These are phyloP conservation scores for Houttuynia cordata DNA, from an alignment of 164 flowering plant genomes.

Conservation along the genomic window DNA sequence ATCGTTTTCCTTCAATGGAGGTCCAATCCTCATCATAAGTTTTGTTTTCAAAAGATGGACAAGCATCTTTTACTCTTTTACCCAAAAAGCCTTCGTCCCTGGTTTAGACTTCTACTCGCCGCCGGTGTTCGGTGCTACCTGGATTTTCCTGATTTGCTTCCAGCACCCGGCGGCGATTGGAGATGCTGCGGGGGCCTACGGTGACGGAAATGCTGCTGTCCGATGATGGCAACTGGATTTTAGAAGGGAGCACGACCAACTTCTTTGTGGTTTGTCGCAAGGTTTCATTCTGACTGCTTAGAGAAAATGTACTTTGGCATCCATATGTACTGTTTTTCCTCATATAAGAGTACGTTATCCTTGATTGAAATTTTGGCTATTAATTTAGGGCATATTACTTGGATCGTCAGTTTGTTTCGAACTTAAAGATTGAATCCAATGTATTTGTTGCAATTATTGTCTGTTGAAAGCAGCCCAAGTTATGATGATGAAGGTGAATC, in stretches of 20 bases:
- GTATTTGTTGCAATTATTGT: too few relatives aligned
- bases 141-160: constrained; percentile 10
- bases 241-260: constrained; percentile 74
- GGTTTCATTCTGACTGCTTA: constrained; percentile 30
- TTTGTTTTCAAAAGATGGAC: too few relatives aligned
- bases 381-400: too few relatives aligned
- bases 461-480: too few relatives aligned
- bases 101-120: constrained; percentile 51
- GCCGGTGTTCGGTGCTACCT: constrained; percentile 31
- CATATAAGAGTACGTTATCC: too few relatives aligned
- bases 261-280: constrained; percentile 62
- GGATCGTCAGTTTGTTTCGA: too few relatives aligned
- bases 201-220: constrained; percentile 77
- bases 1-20: too few relatives aligned
- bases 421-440: too few relatives aligned
- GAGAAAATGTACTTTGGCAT: not conserved
- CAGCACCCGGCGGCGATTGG: constrained; percentile 71
- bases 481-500: too few relatives aligned
- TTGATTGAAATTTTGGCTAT: too few relatives aligned
- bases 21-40: too few relatives aligned
- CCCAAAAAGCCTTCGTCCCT: too few relatives aligned
- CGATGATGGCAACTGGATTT: constrained; percentile 70
- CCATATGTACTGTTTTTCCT: not conserved
- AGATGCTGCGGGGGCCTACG: constrained; percentile 58
- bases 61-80: constrained; percentile 47